Evolutionary conservation across 2,329 filamentous ascomycete species (phyloP).

Genomic region (Diaporthe longicolla): DNA sequence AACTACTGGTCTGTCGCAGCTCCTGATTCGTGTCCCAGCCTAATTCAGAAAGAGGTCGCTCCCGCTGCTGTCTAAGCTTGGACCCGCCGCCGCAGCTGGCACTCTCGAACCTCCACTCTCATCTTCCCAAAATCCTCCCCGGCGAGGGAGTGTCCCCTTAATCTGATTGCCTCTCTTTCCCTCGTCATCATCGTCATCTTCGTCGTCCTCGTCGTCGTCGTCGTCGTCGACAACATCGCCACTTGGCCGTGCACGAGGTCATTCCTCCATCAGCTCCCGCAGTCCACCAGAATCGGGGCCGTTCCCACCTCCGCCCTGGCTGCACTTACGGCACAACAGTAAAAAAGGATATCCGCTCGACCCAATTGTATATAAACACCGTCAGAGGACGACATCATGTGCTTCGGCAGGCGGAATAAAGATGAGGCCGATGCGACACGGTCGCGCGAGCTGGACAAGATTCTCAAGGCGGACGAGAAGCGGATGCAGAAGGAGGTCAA

Average conservation of each 20-base stretch:
- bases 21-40: conserved; percentile 34
- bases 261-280: background rate
- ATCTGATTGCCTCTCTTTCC: conserved; percentile 10
- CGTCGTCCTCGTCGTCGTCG: too few species aligned
- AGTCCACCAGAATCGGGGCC: conserved; percentile 1
- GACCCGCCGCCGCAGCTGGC: conserved; percentile 35
- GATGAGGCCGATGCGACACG: conserved; percentile 66
- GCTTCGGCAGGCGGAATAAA: conserved; percentile 69
- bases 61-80: conserved; percentile 33
- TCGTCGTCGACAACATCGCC: conserved; percentile 19
- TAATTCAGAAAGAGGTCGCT: conserved; percentile 25
- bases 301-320: conserved; percentile 8
- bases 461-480: conserved; percentile 90
- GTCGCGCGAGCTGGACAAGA: conserved; percentile 86
- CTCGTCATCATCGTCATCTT: background rate
- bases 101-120: conserved; percentile 26
- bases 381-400: conserved; percentile 60
- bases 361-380: conserved; percentile 24
- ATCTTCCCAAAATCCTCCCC: conserved; percentile 30
- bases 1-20: conserved; percentile 7
- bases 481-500: conserved; percentile 89
- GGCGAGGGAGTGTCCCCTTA: conserved; percentile 27
- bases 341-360: conserved; percentile 17
- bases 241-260: conserved; percentile 9
- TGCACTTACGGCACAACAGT: conserved; percentile 15